Base-by-base conservation (phyloP, 441 rosid genomes). In the Pelargonium citronellum region DNA sequence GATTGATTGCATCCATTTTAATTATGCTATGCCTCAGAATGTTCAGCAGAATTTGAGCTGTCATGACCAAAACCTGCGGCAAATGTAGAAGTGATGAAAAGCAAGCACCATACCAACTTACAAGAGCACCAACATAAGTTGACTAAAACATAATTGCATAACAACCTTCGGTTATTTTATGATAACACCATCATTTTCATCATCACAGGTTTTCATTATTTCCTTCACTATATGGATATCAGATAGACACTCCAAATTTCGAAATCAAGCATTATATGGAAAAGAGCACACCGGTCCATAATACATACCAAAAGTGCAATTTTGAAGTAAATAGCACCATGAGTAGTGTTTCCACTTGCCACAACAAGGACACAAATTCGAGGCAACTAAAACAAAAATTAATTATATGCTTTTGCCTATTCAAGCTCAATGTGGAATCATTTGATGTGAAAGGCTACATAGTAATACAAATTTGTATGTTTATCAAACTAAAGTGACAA, bases 11-110 rank as follows among this genome's bases (percentile, higher is more conserved):
- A 71, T 91, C 99, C 98, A 95, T 92, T 85, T 88, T 89, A 47
- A 95, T 85, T 77, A 92, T 92, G 77, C 99, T 95, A 79, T 95
- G 99, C 85, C 99, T 86, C 79, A 95, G 78, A 81, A 95, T 92
- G 81, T 95, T 95, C 83, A 95, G 79, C 39, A 95, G 83, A 81
- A 95, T 95, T 79, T 95, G 99, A 22, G 99, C 99, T 11, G 99
- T 95, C 99, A 95, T 95, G 67, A 95, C 99, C 53, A 95, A 80
- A 71, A 95, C 98, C 98, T 95, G 80, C 67, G 13, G 64, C 7
- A 60, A 39, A 20, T 11, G 17, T 20, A 60, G 64, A 27, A 20
- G 34, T 30, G 27, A 60, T 60, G 64, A 60, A 60, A 60, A 60
- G 37, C 34, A 60, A 22, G 64, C 37, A 60, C 64, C 34, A 22